Evolutionary conservation across 1,139 yeast genomes (phyloP), one percentile per base, ranked within the genome.

Genomic region (Citeromyces siamensis): DNA sequence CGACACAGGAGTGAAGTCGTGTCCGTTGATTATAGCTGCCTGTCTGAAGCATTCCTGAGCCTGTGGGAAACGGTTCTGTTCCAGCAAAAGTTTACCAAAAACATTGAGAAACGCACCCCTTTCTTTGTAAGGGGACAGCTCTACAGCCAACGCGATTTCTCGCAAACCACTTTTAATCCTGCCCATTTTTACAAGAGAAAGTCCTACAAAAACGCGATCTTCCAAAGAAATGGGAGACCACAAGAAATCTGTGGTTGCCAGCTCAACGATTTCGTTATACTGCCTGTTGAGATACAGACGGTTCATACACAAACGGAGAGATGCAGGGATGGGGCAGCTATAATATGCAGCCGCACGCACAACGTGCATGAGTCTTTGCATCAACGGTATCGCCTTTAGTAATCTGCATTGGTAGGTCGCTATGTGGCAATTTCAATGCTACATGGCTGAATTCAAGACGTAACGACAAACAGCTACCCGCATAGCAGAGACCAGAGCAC

Each of bases 141-240:
- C 40, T 13, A 45, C 21, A 9, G 43, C 42, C 23, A 44, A 43
- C 9, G 41, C 43, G 22, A 46, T 32, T 22, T 46, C 48, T 23
- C 48, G 35, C n/a, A 44, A 36, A 6, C 44, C 50, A 10, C 47
- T 47, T 14, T 35, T 40, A 16, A 27, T 37, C 23, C 47, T 37
- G 6, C 42, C 41, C 19, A 46, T n/a, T 14, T 40, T 43, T 38
- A 46, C 39, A 9, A 44, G 42, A 6, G 46, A 34, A 26, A 42
- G 39, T 4, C 45, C 49, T 6, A 40, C 26, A 7, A 41, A 40
- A 19, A 41, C 26, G 19, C 49, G 29, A 19, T 43, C 35, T 8
- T 36, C 35, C 12, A 33, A 18, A 10, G 35, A 40, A 10, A 40
- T 20, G 8, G 45, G 42, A 13, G 43, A 44, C 32, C 43, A 35